Conservation (phyloP, 1,139 yeast genomes). For the Wickerhamomyces sp. region DNA sequence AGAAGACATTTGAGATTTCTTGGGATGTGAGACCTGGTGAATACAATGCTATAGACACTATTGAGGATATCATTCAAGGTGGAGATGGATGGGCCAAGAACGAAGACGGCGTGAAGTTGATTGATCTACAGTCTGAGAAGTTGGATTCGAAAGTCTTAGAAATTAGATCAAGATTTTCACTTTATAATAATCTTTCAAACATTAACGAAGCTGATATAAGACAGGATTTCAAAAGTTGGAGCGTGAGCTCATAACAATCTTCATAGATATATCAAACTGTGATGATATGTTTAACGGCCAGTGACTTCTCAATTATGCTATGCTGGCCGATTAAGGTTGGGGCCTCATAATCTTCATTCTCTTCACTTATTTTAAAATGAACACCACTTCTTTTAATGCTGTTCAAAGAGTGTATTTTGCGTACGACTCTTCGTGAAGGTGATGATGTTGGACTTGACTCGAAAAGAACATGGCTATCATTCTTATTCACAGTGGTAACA, state of each 20-base stretch:
- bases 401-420: neutral
- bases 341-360: neutral
- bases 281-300: no score
- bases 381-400: neutral
- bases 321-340: neutral
- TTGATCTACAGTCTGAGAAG: conserved; percentile 35
- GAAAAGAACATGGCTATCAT: no score
- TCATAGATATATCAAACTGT: neutral
- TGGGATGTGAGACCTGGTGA: conserved; percentile 83
- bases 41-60: conserved; percentile 65
- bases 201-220: conserved; percentile 37
- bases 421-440: neutral
- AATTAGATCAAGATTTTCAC: neutral
- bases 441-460: neutral
- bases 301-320: no score
- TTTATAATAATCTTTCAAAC: conserved; percentile 21
- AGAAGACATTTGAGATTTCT: conserved; percentile 61
- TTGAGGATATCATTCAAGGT: conserved; percentile 70
- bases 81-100: conserved; percentile 66
- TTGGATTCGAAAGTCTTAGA: conserved; percentile 2
- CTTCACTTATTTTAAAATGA: neutral
- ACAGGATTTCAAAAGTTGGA: conserved; percentile 45
- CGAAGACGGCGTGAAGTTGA: conserved; percentile 37
- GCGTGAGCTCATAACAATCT: no score
- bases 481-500: no score